A percentile compares a stretch with the other conserved stretches of the same genome.
Evolutionary conservation across 805 yeast genomes (phyloP).

Genomic region (Pichia thaimueangensis): DNA sequence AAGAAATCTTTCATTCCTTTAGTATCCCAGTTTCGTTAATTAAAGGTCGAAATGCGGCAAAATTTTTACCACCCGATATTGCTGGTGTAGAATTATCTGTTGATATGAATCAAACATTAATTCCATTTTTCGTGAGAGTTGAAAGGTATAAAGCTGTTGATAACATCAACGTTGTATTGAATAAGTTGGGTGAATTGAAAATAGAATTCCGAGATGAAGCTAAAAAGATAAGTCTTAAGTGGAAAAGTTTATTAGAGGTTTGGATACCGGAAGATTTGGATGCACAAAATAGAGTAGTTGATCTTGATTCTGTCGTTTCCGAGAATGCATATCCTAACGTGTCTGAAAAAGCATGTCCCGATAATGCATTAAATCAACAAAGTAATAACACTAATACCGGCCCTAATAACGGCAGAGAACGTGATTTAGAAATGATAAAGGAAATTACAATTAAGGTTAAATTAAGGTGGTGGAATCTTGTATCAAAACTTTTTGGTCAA

Average conservation of each 20-base stretch:
- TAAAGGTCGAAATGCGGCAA: constrained; percentile 45
- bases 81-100: constrained; percentile 50
- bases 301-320: neutral
- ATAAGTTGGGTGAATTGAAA: constrained; percentile 43
- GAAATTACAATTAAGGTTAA: constrained; percentile 45
- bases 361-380: neutral
- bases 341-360: too few relatives aligned
- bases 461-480: constrained; percentile 63
- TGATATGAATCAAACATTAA: constrained; percentile 44
- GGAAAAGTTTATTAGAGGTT: constrained; percentile 40
- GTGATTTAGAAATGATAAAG: constrained; percentile 16
- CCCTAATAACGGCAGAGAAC: too few relatives aligned
- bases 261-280: constrained; percentile 20
- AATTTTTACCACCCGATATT: constrained; percentile 58
- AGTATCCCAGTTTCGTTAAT: constrained; percentile 65
- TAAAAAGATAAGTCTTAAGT: constrained; percentile 46
- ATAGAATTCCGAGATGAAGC: constrained; percentile 51
- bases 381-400: too few relatives aligned
- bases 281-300: neutral
- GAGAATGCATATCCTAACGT: too few relatives aligned
- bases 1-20: constrained; percentile 55
- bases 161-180: constrained; percentile 43
- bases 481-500: constrained; percentile 51
- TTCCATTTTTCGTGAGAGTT: constrained; percentile 49
- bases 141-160: constrained; percentile 59